These are phyloP conservation scores for Komagataella mondaviorum DNA, from an alignment of 805 yeast genomes.

Conservation along the genomic window DNA sequence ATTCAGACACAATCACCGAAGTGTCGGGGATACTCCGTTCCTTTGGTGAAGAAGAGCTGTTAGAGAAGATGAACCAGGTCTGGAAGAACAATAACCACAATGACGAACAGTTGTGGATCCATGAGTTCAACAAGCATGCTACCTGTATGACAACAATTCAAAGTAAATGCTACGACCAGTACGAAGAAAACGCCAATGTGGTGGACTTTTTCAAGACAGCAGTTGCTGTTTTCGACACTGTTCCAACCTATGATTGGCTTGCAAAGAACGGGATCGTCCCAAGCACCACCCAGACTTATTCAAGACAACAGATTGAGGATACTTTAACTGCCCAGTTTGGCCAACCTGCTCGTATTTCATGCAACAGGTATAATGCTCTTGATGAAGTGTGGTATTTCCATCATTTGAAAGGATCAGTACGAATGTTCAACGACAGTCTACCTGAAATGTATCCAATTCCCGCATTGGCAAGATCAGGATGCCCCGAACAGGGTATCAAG, in stretches of 20 bases:
- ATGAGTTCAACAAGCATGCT: conserved; percentile 90
- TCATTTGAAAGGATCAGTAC: conserved; percentile 57
- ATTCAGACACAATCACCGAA: conserved; percentile 30
- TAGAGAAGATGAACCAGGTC: conserved; percentile 37
- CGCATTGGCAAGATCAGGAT: conserved; percentile 37
- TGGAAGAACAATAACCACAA: conserved; percentile 71
- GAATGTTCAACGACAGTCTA: conserved; percentile 10
- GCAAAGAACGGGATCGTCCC: conserved; percentile 63
- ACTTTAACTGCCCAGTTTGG: conserved; percentile 41
- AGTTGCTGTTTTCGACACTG: conserved; percentile 37
- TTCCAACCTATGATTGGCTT: conserved; percentile 61
- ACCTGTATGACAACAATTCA: conserved; percentile 78
- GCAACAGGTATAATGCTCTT: conserved; percentile 38
- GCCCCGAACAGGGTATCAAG: conserved; percentile 58
- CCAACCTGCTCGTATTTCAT: conserved; percentile 44
- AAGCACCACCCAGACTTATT: conserved; percentile 37
- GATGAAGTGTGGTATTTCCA: conserved; percentile 75
- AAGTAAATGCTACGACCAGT: conserved; percentile 50
- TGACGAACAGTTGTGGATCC: conserved; percentile 69
- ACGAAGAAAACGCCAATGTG: conserved; percentile 28
- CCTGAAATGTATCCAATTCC: conserved; percentile 61
- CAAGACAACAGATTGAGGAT: conserved; percentile 36
- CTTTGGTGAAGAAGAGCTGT: conserved; percentile 35
- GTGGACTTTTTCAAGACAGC: conserved; percentile 59
- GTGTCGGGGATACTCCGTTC: conserved; percentile 31